A percentile compares a stretch with the other conserved stretches of the same genome.
These are phyloP conservation scores for Arthrocladium fulminans DNA, from an alignment of 2,329 filamentous ascomycete genomes.

Conservation along the genomic window DNA sequence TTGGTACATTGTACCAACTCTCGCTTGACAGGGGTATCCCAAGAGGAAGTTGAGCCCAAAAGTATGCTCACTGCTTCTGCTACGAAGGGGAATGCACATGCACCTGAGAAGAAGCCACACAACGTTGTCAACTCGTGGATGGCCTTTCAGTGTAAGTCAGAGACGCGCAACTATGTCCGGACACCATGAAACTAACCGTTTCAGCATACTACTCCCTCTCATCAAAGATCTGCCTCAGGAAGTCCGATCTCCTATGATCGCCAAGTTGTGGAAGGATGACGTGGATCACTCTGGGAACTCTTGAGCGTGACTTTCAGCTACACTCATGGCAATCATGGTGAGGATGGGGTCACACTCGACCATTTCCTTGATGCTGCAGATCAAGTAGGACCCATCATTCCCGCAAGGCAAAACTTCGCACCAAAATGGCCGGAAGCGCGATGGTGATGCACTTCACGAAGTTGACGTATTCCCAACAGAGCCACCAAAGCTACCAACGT, in stretches of 20 bases:
- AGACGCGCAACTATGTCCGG: constrained; percentile 8
- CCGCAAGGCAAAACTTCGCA: constrained; percentile 39
- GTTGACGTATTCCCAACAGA: constrained; percentile 22
- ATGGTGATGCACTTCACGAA: constrained; percentile 26
- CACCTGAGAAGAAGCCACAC: not conserved
- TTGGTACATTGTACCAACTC: not conserved
- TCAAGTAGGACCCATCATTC: constrained; percentile 40
- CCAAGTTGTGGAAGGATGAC: constrained; percentile 43
- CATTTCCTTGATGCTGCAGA: constrained; percentile 40
- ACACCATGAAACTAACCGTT: constrained; percentile 5
- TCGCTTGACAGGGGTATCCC: not conserved
- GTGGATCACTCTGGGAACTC: constrained; percentile 46
- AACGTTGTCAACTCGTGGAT: constrained; percentile 31
- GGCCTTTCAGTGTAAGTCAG: constrained; percentile 30
- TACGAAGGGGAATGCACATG: not conserved
- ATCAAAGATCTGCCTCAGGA: constrained; percentile 45
- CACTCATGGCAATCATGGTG: constrained; percentile 43
- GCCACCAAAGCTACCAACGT: constrained; percentile 24
- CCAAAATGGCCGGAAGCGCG: constrained; percentile 38
- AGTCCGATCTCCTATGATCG: constrained; percentile 43
- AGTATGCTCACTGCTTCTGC: not conserved
- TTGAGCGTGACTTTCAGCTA: constrained; percentile 49
- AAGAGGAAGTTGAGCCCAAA: not conserved
- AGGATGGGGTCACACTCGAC: constrained; percentile 39
- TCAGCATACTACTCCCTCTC: constrained; percentile 41